Evolutionary conservation across 768 basidiomycete genomes (phyloP), one percentile per base, ranked within the genome.

Genomic region (Mrakia blollopis): DNA sequence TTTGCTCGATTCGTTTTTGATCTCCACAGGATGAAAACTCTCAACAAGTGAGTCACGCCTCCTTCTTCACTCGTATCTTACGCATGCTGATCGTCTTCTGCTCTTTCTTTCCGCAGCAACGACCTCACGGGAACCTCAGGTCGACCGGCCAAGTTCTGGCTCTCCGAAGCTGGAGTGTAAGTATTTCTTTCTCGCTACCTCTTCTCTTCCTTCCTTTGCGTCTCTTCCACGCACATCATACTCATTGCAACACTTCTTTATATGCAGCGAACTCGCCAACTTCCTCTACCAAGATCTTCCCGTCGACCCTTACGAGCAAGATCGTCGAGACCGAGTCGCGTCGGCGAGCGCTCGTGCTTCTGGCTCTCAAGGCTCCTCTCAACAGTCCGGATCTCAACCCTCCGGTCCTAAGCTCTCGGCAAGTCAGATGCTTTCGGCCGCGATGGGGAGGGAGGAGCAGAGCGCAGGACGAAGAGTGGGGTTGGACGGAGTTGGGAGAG

Each of bases 231-330:
- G 32, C 30, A 13, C n/a, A n/a, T n/a, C n/a, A n/a, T n/a, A 4
- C 32, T 63, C 8, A 63, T 52, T 35, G 18, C 7, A 2, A 13
- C 18, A 21, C 62, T 28, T 9, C 28, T 16, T 11, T 28, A 4
- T 37, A 2, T 13, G 8, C 41, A 76, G 75, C 39, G 57, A 76
- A 11, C 54, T 76, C 30, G 75, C 75, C n/a, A 28, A 61, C 25
- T 16, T 21, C 18, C 68, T 70, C n/a, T 23, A 60, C 57, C 39
- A 44, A 0, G 13, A n/a, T 0, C 69, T 60, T 11, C 54, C 52
- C 18, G 68, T 70, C 30, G 75, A 70, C n/a, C 75, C 68, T 25
- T 61, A 44, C 23, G 75, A 76, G 57, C 75, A 60, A 30, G 50
- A 37, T 41, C 54, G 69, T 11, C 68, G 57, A 52, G 57, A 76